phyloP scores from a whole-genome alignment of 2,329 filamentous ascomycete genomes.

The Epichloe bromicola region DNA sequence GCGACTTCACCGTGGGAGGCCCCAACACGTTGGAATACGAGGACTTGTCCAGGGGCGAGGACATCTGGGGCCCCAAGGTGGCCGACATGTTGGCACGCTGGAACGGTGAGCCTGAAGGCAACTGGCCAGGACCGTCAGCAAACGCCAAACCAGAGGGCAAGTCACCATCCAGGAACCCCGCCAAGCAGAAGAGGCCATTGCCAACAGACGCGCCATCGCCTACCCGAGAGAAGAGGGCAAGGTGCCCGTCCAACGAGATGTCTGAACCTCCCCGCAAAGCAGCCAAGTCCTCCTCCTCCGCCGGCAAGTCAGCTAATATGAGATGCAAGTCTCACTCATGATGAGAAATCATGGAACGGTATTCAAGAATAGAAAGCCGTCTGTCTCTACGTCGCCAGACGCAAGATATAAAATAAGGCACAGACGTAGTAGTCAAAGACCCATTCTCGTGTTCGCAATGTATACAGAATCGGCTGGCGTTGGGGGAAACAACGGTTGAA shows the following conservation, averaged over 20 bases:
- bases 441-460: not conserved
- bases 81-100: constrained; percentile 31
- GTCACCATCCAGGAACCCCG: constrained; percentile 5
- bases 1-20: constrained; percentile 59
- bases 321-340: constrained; percentile 20
- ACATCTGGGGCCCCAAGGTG: constrained; percentile 71
- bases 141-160: constrained; percentile 7
- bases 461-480: not conserved
- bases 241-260: constrained; percentile 14
- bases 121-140: constrained; percentile 12
- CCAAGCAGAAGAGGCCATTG: constrained; percentile 6
- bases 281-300: constrained; percentile 1
- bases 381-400: not conserved
- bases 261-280: constrained; percentile 18
- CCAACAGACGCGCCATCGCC: not conserved
- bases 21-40: constrained; percentile 65
- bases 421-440: not conserved
- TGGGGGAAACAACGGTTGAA: not conserved
- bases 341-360: constrained; percentile 30
- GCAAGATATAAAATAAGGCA: not conserved
- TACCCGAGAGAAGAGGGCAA: constrained; percentile 17
- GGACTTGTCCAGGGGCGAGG: constrained; percentile 66
- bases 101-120: constrained; percentile 21
- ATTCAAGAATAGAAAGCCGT: constrained; percentile 22
- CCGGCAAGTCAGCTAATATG: constrained; percentile 1